Percentiles rank a stretch among this genome's conserved stretches.
Evolutionary conservation across 2,329 filamentous ascomycete species (phyloP).

Genomic region (Cordyceps javanica): DNA sequence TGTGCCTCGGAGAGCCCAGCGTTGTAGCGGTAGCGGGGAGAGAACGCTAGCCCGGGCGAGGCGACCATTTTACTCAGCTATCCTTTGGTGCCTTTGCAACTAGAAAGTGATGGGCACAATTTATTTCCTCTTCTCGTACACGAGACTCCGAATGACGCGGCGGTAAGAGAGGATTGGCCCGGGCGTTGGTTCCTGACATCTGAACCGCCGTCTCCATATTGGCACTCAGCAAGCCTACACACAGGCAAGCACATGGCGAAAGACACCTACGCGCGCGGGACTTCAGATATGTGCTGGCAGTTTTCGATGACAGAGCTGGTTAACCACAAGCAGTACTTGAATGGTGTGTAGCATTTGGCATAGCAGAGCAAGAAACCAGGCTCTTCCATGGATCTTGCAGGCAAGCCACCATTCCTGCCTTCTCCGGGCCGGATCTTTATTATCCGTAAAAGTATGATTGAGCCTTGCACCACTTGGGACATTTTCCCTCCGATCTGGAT

Average conservation of each 20-base stretch:
- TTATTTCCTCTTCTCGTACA: background rate
- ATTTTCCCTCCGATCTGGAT: background rate
- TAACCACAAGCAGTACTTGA: too few species aligned
- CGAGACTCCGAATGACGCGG: background rate
- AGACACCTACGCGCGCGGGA: background rate
- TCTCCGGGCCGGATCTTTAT: background rate
- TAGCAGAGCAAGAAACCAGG: too few species aligned
- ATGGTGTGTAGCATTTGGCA: too few species aligned
- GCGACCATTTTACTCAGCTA: conserved; percentile 1
- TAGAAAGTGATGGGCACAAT: background rate
- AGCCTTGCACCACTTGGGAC: background rate
- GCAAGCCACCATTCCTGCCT: background rate
- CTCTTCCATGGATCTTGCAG: background rate
- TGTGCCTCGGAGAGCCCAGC: background rate
- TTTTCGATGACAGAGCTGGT: too few species aligned
- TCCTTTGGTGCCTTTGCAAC: background rate
- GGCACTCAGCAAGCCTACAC: too few species aligned
- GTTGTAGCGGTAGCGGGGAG: background rate
- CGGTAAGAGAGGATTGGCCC: conserved; percentile 1
- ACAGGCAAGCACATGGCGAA: too few species aligned
- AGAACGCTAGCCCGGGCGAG: background rate
- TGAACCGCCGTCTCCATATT: too few species aligned
- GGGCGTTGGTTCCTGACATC: background rate
- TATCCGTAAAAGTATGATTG: background rate
- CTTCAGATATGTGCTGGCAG: background rate